Percentiles rank a stretch among this genome's conserved stretches.
Evolutionary conservation across 2,329 filamentous ascomycete genomes (phyloP).

Genomic region (Talaromyces sp.): DNA sequence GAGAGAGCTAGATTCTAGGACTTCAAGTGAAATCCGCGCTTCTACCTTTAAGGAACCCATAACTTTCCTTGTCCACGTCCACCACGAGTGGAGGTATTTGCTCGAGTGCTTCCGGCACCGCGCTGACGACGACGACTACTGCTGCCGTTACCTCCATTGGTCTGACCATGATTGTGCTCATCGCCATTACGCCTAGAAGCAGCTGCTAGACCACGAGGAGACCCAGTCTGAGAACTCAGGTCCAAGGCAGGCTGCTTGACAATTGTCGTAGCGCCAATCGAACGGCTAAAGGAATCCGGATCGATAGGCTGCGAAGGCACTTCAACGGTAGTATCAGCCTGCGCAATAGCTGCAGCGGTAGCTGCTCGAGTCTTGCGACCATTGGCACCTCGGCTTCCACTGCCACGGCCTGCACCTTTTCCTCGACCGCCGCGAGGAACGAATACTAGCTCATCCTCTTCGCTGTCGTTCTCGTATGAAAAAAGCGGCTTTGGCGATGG

Average conservation of each 20-base stretch:
- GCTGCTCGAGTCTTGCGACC: conserved; percentile 30
- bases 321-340: conserved; percentile 35
- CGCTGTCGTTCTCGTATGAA: conserved; percentile 48
- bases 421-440: conserved; percentile 39
- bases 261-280: conserved; percentile 28
- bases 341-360: conserved; percentile 23
- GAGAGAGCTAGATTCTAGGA: conserved; percentile 3
- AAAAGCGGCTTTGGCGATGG: conserved; percentile 43
- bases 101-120: conserved; percentile 35
- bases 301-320: conserved; percentile 48
- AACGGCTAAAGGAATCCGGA: conserved; percentile 47
- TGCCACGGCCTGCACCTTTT: conserved; percentile 30
- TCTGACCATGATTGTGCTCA: conserved; percentile 21
- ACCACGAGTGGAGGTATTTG: conserved; percentile 29
- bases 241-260: conserved; percentile 31
- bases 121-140: conserved; percentile 14
- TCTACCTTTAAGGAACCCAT: conserved; percentile 43
- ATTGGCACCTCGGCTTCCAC: conserved; percentile 26
- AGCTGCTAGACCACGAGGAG: conserved; percentile 33
- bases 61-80: conserved; percentile 42
- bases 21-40: background rate
- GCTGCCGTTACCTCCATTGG: background rate
- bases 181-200: conserved; percentile 31
- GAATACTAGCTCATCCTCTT: conserved; percentile 49
- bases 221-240: conserved; percentile 32